Base-by-base conservation (phyloP, 345 rosid genomes). In the Erodium maritimum region DNA sequence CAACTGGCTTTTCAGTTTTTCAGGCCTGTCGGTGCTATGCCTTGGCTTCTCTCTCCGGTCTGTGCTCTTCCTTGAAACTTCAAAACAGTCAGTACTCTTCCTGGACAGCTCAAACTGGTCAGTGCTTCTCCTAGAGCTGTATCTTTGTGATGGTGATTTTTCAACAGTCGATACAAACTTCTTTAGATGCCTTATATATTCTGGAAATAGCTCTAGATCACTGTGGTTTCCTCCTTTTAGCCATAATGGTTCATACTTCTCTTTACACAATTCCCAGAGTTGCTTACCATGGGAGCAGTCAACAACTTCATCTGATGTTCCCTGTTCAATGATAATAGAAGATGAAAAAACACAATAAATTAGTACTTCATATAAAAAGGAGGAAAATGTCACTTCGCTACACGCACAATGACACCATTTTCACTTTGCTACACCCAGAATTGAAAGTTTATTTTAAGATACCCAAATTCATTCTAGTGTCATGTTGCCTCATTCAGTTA, bases 271-370 rank as follows among this genome's bases (percentile, higher is more conserved):
- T 65, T 93, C 95, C 97, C 95, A 93, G 3, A 93, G 82, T 64
- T 89, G 94, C 76, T 85, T 93, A 3, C 99, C 97, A 42, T 93
- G 99, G 21, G 95, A 93, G 66, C 80, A 93, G 68, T 89, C 95
- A 20, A 93, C 97, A 52, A 89, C 97, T 71, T 89, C 97, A 76
- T 93, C 97, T 37, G 88, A 73, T 65, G 99, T 93, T 76, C 99
- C 99, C 99, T 89, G 66, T 23, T 61, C 19, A 55, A 22, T 57
- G 24, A 66, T 17, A 23, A 12, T 54, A 51, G 23, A 19, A 34
- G 5, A 12, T 52, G 46, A 20, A 37, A 21, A 63, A 55, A 10
- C 4, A 20, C 7, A 21, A 17, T 12, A 19, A 17, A 51, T 10
- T n/a, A 51, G 48, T 42, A 10, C 17, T 3, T 42, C 17, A 16